These are phyloP conservation scores for Microascus cirrosus DNA, from an alignment of 2,329 filamentous ascomycete species.

Conservation along the genomic window DNA sequence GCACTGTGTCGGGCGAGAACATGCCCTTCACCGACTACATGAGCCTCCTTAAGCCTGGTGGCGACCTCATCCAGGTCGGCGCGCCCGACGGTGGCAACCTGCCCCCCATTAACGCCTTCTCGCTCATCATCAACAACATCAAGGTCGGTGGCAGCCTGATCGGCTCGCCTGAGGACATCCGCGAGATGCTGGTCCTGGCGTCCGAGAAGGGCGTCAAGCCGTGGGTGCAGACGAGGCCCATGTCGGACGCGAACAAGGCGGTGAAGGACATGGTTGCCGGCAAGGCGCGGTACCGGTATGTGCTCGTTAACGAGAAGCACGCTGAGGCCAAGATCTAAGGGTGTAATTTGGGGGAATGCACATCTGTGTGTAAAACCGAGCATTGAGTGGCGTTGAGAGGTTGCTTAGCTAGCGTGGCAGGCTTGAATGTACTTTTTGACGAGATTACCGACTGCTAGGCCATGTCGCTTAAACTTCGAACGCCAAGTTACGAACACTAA, in stretches of 20 bases:
- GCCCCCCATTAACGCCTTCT: slow-evolving; percentile 32
- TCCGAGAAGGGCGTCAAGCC: slow-evolving; percentile 44
- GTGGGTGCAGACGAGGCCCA: slow-evolving; percentile 41
- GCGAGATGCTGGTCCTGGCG: slow-evolving; percentile 47
- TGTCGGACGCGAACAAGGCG: slow-evolving; percentile 43
- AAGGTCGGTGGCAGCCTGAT: slow-evolving; percentile 35
- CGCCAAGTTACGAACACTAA: no score
- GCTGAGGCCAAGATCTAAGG: not conserved
- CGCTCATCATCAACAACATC: slow-evolving; percentile 43
- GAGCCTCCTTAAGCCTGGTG: slow-evolving; percentile 43
- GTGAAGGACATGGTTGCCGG: slow-evolving; percentile 44
- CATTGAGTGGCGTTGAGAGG: not conserved
- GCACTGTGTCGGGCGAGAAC: slow-evolving; percentile 34
- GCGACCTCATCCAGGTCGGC: slow-evolving; percentile 47
- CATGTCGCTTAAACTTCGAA: no score
- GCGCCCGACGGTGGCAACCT: slow-evolving; percentile 4
- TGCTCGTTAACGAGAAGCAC: slow-evolving; percentile 27
- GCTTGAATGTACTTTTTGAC: not conserved
- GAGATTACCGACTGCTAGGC: not conserved
- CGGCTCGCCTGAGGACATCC: slow-evolving; percentile 41
- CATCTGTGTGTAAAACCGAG: not conserved
- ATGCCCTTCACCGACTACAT: slow-evolving; percentile 56
- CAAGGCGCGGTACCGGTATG: slow-evolving; percentile 36
- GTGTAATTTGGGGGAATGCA: not conserved
- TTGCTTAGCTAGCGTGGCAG: not conserved